These are phyloP conservation scores for Scleroderma citrinum DNA, from an alignment of 768 basidiomycete species.

Conservation along the genomic window DNA sequence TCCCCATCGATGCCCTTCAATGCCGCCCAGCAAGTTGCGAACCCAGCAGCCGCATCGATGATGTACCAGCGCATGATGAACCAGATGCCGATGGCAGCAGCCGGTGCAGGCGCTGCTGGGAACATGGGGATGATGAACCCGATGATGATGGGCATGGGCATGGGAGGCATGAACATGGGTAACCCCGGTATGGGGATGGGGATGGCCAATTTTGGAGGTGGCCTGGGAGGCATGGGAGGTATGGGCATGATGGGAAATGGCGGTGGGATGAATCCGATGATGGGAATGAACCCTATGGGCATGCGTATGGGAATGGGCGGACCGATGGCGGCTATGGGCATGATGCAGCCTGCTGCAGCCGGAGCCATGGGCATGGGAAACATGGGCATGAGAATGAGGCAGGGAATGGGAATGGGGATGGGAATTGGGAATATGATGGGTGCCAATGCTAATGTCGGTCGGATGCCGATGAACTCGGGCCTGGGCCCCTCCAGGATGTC, in stretches of 20 bases:
- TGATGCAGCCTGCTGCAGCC: constrained; percentile 19
- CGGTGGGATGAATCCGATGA: constrained; percentile 18
- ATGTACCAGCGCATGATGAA: constrained; percentile 33
- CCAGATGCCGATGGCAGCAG: constrained; percentile 36
- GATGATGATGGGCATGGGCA: constrained; percentile 43
- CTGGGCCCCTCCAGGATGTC: constrained; percentile 45
- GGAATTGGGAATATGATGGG: constrained; percentile 25
- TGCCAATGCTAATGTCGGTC: constrained; percentile 30
- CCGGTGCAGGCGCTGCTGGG: constrained; percentile 31
- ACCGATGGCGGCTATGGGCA: constrained; percentile 32
- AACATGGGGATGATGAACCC: constrained; percentile 48
- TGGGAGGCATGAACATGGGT: constrained; percentile 39
- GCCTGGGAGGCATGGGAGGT: constrained; percentile 27
- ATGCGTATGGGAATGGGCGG: constrained; percentile 23
- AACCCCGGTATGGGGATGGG: constrained; percentile 26
- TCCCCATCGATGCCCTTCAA: constrained; percentile 27
- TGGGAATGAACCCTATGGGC: constrained; percentile 8
- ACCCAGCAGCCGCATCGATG: constrained; percentile 29
- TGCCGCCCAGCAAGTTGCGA: constrained; percentile 32
- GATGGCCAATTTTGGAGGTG: constrained; percentile 13
- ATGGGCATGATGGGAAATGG: constrained; percentile 11
- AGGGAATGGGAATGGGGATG: constrained; percentile 32
- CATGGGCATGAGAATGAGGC: constrained; percentile 29
- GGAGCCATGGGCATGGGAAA: constrained; percentile 32
- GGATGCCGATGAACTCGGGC: constrained; percentile 37